A percentile compares a stretch with the other conserved stretches of the same genome.
Conservation (phyloP, 2,329 filamentous ascomycete genomes). For the Alternaria postmessia region DNA sequence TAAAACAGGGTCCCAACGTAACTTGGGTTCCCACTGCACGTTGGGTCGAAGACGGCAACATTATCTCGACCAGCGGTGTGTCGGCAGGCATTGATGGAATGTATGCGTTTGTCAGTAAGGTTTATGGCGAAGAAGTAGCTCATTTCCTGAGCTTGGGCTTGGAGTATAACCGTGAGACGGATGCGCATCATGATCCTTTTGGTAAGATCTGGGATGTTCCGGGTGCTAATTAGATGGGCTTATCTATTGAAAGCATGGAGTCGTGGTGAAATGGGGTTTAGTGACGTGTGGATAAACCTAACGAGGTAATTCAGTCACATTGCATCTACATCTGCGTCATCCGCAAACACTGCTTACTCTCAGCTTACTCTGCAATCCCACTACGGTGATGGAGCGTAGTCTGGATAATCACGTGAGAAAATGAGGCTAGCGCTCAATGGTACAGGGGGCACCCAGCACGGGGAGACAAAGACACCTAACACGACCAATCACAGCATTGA, state of each 20-base stretch:
- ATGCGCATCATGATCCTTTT: constrained; percentile 64
- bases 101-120: constrained; percentile 62
- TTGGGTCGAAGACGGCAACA: constrained; percentile 71
- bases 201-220: constrained; percentile 46
- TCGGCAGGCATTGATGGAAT: constrained; percentile 69
- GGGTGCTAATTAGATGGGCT: neutral
- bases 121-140: constrained; percentile 64
- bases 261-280: fast-evolving
- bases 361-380: neutral
- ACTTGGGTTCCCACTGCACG: constrained; percentile 65
- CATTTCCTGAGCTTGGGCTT: constrained; percentile 56
- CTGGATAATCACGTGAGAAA: too few species aligned
- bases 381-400: too few species aligned
- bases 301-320: neutral
- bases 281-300: fast-evolving
- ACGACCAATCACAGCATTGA: too few species aligned
- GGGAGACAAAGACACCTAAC: too few species aligned
- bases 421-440: too few species aligned
- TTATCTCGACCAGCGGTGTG: constrained; percentile 71
- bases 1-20: constrained; percentile 57
- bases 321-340: neutral
- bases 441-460: too few species aligned
- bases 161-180: constrained; percentile 65
- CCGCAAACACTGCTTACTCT: neutral
- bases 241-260: too few species aligned